Evolutionary conservation across 371 early-diverging fungal species (phyloP), one percentile per base, ranked within the genome.

Genomic region (Mucor mucedo): DNA sequence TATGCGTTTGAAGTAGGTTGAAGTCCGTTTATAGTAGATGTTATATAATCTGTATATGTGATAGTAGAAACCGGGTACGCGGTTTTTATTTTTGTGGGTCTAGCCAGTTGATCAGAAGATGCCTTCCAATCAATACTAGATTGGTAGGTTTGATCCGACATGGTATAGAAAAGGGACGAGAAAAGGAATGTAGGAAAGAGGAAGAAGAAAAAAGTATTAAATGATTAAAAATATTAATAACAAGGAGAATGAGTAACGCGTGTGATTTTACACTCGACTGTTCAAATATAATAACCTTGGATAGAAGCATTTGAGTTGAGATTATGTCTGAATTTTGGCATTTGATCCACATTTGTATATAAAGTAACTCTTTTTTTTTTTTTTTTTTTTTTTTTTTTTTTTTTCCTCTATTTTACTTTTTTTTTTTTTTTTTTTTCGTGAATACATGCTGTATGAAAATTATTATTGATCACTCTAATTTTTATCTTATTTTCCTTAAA

Each of bases 201-300:
- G n/a, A 32, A 5, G 48, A 11, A 5, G 7, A 49, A 27, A n/a
- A 47, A 35, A 29, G 47, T 58, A 48, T 11, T 45, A 11, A 49
- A 11, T 58, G 58, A n/a, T 58, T 63, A 47, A 35, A 47, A 32
- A 14, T 40, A 40, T 16, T 47, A 56, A 56, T 52, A 32, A 16
- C 10, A 41, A 50, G 30, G 38, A 41, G 30, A 38, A 40, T 58
- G 49, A 40, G 42, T 9, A 52, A 57, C 47, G 53, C 29, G 30
- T 47, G 55, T 21, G 32, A 63, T 63, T 59, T 55, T 10, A 54
- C 58, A 68, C 54, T 54, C 39, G 55, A 60, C 63, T 30, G 32
- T 59, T 49, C 14, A 28, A 47, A 47, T 47, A 47, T 16, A 48
- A 62, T 29, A 47, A 35, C 13, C 30, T 42, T 56, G 14, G 42